These are phyloP conservation scores for Ogataea zsoltii DNA, from an alignment of 805 yeast species.

Conservation along the genomic window DNA sequence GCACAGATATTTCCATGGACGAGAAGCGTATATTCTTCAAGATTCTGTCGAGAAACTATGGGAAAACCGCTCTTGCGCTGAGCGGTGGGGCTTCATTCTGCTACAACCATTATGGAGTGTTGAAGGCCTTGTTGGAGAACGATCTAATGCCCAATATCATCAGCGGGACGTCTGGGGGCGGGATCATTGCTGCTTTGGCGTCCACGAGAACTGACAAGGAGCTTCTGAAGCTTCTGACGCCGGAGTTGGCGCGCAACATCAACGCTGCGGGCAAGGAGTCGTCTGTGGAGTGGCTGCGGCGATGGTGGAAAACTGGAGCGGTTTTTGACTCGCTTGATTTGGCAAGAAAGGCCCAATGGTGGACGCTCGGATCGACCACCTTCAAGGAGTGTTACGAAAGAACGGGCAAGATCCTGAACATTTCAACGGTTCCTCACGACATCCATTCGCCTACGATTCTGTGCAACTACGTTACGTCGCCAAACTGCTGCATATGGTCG, in stretches of 20 bases:
- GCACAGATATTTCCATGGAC: conserved; percentile 37
- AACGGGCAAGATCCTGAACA: conserved; percentile 71
- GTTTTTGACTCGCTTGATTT: conserved; percentile 72
- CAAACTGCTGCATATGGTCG: conserved; percentile 82
- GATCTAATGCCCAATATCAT: conserved; percentile 67
- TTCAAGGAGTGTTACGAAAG: conserved; percentile 67
- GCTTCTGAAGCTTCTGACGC: conserved; percentile 52
- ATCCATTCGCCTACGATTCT: conserved; percentile 79
- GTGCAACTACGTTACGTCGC: conserved; percentile 75
- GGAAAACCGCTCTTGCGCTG: conserved; percentile 68
- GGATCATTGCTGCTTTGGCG: conserved; percentile 70
- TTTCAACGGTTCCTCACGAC: conserved; percentile 79
- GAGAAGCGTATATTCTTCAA: conserved; percentile 56
- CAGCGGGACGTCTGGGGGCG: conserved; percentile 83
- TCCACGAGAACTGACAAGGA: conserved; percentile 73
- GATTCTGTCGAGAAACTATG: conserved; percentile 61
- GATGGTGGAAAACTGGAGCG: conserved; percentile 78
- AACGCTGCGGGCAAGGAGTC: conserved; percentile 68
- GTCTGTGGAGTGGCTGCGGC: conserved; percentile 55
- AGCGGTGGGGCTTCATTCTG: conserved; percentile 84
- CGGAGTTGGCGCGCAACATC: conserved; percentile 60
- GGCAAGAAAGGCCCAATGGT: conserved; percentile 70
- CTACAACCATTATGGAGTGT: conserved; percentile 74
- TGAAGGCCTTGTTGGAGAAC: conserved; percentile 67
- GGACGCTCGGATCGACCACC: conserved; percentile 71